Conservation (phyloP, 176 grass and related monocot species). For the Zoysia pacifica region DNA sequence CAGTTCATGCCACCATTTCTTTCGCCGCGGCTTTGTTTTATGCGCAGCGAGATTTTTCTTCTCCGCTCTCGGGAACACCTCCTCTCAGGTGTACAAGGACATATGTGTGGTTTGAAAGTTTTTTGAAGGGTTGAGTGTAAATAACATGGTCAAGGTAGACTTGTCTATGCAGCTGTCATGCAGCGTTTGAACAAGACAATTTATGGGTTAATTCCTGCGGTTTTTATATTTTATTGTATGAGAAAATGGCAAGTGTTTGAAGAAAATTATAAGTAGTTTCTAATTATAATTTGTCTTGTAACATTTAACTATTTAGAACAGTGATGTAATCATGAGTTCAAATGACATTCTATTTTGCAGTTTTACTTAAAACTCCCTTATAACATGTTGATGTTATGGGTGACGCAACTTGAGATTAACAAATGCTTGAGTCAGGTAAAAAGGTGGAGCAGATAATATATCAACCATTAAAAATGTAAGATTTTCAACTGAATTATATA, state of each 20-base stretch:
- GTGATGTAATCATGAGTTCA: not conserved
- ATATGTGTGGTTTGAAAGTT: slow-evolving; percentile 10
- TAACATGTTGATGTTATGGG: too few relatives aligned
- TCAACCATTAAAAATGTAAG: too few relatives aligned
- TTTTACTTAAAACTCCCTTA: too few relatives aligned
- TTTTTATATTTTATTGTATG: too few relatives aligned
- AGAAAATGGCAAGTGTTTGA: not conserved
- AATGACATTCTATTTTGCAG: too few relatives aligned
- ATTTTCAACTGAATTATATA: too few relatives aligned
- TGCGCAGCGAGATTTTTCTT: slow-evolving; percentile 45
- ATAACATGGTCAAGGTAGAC: too few relatives aligned
- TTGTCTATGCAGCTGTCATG: too few relatives aligned
- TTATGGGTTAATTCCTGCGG: too few relatives aligned
- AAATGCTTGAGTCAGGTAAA: not conserved
- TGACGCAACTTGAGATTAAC: not conserved
- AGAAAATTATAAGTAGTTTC: not conserved
- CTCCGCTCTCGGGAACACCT: not conserved
- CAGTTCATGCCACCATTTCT: slow-evolving; percentile 50
- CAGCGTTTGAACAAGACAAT: too few relatives aligned
- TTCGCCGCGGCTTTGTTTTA: slow-evolving; percentile 46
- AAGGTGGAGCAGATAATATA: too few relatives aligned
- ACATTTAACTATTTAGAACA: not conserved
- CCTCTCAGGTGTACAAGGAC: not conserved
- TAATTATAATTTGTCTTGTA: not conserved
- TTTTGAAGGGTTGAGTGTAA: not conserved